Percentiles rank a stretch among this genome's conserved stretches.
Evolutionary conservation across 2,329 filamentous ascomycete genomes (phyloP).

Genomic region (Cryphonectria naterciae): DNA sequence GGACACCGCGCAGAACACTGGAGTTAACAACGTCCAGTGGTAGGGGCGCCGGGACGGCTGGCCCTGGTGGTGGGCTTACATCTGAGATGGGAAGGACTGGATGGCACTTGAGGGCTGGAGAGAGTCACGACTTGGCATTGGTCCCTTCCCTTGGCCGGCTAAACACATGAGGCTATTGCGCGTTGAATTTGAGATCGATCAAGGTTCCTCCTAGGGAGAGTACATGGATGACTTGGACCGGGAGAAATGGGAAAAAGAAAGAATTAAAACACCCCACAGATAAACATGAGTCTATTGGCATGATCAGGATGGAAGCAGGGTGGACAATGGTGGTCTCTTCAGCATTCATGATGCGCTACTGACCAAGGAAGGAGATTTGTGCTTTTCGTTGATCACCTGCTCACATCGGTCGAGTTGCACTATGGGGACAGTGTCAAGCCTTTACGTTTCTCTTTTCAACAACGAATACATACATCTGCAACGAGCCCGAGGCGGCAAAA

Average conservation of each 20-base stretch:
- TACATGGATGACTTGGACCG: not conserved
- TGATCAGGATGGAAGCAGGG: not conserved
- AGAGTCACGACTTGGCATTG: constrained; percentile 9
- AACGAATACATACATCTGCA: not conserved
- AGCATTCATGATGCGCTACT: not conserved
- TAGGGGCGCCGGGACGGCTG: constrained; percentile 17
- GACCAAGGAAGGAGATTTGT: not conserved
- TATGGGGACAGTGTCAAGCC: not conserved
- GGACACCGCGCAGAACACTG: constrained; percentile 16
- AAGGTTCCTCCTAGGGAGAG: not conserved
- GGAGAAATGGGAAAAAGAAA: no score
- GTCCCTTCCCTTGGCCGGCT: not conserved
- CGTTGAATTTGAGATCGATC: not conserved
- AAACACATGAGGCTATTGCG: not conserved
- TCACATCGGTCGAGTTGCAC: not conserved
- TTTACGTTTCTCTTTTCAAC: not conserved
- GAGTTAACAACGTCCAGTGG: constrained; percentile 20
- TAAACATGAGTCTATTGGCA: not conserved
- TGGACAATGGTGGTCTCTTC: not conserved
- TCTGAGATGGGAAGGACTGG: not conserved
- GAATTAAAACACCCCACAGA: no score
- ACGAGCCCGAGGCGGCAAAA: not conserved
- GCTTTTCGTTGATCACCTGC: not conserved
- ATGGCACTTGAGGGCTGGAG: not conserved
- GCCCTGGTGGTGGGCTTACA: constrained; percentile 11